Conservation (phyloP, 371 early-diverging fungal genomes). For the Cokeromyces recurvatus region DNA sequence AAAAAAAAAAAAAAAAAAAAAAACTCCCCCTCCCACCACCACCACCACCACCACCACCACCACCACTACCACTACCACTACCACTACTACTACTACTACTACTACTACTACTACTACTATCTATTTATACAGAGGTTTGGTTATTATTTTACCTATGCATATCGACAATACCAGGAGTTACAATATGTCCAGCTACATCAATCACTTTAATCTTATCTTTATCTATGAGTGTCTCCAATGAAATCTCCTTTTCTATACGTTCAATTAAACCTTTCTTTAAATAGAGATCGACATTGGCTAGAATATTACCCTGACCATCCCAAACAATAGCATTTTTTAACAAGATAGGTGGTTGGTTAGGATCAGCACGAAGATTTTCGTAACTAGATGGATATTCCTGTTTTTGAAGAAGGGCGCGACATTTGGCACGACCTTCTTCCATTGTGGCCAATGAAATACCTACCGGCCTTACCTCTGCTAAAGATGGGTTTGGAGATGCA, state of each 20-base stretch:
- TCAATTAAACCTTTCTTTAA: conserved; percentile 48
- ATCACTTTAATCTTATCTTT: conserved; percentile 30
- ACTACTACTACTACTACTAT: too few species aligned
- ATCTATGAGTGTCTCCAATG: conserved; percentile 3
- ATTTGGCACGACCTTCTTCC: conserved; percentile 13
- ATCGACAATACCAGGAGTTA: conserved; percentile 76
- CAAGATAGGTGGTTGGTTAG: conserved; percentile 21
- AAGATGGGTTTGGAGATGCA: conserved; percentile 3
- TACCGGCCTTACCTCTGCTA: background rate
- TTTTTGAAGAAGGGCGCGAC: conserved; percentile 9
- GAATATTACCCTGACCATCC: conserved; percentile 52
- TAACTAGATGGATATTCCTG: conserved; percentile 2
- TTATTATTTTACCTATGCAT: conserved; percentile 62
- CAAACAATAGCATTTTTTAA: conserved; percentile 54
- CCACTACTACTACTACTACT: too few species aligned
- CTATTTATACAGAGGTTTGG: too few species aligned
- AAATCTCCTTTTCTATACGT: conserved; percentile 29
- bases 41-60: too few species aligned
- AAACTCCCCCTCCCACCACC: background rate
- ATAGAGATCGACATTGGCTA: conserved; percentile 45
- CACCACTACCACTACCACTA: too few species aligned
- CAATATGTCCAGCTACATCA: conserved; percentile 59
- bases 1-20: too few species aligned
- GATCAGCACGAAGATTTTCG: conserved; percentile 14
- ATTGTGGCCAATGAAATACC: conserved; percentile 18